phyloP scores from a whole-genome alignment of 169 alveolate genomes.

The Toxoplasma gondii region DNA sequence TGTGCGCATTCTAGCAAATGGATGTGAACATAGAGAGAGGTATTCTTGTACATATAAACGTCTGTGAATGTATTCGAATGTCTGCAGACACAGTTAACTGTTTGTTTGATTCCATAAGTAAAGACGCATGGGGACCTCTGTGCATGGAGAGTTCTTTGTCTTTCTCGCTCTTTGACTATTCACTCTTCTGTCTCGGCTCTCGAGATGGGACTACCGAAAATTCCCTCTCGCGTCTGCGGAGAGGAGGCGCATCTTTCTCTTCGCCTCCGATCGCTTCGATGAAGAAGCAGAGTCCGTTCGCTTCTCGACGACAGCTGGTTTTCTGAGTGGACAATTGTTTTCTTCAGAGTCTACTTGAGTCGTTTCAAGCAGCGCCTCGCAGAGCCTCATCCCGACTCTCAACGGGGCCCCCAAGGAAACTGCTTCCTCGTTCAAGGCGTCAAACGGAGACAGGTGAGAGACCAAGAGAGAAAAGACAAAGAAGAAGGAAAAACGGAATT shows the following conservation, averaged over 20 bases:
- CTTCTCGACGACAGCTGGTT: not conserved
- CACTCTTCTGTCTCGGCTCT: no score
- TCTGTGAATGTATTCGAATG: no score
- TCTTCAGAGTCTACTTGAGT: not conserved
- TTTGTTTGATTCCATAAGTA: no score
- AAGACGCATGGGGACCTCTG: no score
- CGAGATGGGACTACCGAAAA: no score
- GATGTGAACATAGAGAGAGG: no score
- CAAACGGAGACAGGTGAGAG: slow-evolving; percentile 34
- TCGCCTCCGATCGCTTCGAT: not conserved
- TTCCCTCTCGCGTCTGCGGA: not conserved
- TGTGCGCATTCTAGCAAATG: no score
- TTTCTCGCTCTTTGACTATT: no score
- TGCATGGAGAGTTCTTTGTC: no score
- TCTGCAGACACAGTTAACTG: no score
- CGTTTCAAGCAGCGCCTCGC: not conserved
- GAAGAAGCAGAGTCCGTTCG: not conserved
- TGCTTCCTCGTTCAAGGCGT: slow-evolving; percentile 31
- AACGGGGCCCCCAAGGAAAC: slow-evolving; percentile 48
- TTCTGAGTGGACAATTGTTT: not conserved
- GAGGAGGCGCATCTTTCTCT: not conserved
- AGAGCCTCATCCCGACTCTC: slow-evolving; percentile 36
- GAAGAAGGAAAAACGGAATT: not conserved
- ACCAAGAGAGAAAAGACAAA: not conserved
- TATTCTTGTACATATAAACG: no score